These are phyloP conservation scores for Teratosphaeria nubilosa DNA, from an alignment of 2,329 filamentous ascomycete genomes.

Conservation along the genomic window DNA sequence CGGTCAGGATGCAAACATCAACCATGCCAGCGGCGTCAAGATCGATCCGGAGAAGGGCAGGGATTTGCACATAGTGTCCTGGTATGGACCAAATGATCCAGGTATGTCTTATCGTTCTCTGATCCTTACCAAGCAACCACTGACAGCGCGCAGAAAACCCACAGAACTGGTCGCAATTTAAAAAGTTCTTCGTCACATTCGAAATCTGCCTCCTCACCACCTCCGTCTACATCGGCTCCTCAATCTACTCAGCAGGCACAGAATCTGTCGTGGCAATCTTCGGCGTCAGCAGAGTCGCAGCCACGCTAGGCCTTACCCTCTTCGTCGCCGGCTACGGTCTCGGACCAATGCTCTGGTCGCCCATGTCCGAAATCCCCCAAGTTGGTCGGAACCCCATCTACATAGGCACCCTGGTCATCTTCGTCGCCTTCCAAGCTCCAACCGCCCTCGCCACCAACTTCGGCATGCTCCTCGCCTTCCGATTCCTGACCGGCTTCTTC, in stretches of 20 bases:
- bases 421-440: slow-evolving; percentile 41
- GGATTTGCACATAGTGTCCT: slow-evolving; percentile 41
- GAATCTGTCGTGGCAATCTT: slow-evolving; percentile 33
- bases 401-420: slow-evolving; percentile 38
- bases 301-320: slow-evolving; percentile 39
- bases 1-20: slow-evolving; percentile 17
- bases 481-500: slow-evolving; percentile 44
- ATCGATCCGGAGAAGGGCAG: slow-evolving; percentile 44
- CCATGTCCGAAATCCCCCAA: slow-evolving; percentile 41
- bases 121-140: neutral
- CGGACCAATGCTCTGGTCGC: slow-evolving; percentile 37
- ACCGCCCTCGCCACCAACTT: slow-evolving; percentile 41
- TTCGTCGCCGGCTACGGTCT: slow-evolving; percentile 43
- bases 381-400: slow-evolving; percentile 43
- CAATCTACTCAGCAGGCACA: slow-evolving; percentile 42
- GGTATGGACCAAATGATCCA: slow-evolving; percentile 41
- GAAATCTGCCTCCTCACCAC: slow-evolving; percentile 41
- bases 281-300: slow-evolving; percentile 35
- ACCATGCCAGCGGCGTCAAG: slow-evolving; percentile 31
- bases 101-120: slow-evolving; percentile 6
- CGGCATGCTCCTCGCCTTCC: slow-evolving; percentile 42
- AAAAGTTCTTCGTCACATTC: slow-evolving; percentile 36
- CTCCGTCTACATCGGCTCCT: slow-evolving; percentile 42
- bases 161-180: slow-evolving; percentile 18
- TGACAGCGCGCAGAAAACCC: neutral